These are phyloP conservation scores for Paramecium bursaria DNA, from an alignment of 73 alveolate species.

Conservation along the genomic window DNA sequence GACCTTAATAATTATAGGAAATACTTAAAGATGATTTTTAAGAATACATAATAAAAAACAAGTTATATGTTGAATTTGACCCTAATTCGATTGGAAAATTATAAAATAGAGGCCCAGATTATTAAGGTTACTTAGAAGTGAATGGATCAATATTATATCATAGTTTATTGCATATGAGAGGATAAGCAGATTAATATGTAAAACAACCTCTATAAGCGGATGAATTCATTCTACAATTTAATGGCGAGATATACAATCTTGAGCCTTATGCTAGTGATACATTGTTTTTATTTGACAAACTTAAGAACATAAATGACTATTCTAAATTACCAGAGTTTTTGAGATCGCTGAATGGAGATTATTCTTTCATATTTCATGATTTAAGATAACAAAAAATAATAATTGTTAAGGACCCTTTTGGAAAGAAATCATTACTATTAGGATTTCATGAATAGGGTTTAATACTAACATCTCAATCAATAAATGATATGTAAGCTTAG, in stretches of 20 bases:
- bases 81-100: not conserved
- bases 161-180: constrained; percentile 84
- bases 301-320: not conserved
- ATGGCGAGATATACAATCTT: constrained; percentile 89
- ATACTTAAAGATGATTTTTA: not conserved
- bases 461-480: constrained; percentile 46
- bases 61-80: not conserved
- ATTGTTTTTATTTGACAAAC: not conserved
- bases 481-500: constrained; percentile 60
- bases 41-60: not conserved
- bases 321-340: not conserved
- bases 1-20: constrained; percentile 1
- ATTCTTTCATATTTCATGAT: constrained; percentile 85
- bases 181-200: constrained; percentile 66
- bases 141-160: constrained; percentile 33
- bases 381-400: constrained; percentile 71
- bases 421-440: constrained; percentile 90
- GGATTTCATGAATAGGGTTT: constrained; percentile 71
- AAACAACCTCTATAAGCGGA: constrained; percentile 73
- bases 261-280: constrained; percentile 64
- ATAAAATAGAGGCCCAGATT: constrained; percentile 50
- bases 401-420: constrained; percentile 88
- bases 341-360: constrained; percentile 80
- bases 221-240: constrained; percentile 79
- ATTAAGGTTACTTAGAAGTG: constrained; percentile 18